A percentile compares a stretch with the other conserved stretches of the same genome.
These are phyloP conservation scores for Cornus suecica DNA, from an alignment of 148 eudicot genomes.

Conservation along the genomic window DNA sequence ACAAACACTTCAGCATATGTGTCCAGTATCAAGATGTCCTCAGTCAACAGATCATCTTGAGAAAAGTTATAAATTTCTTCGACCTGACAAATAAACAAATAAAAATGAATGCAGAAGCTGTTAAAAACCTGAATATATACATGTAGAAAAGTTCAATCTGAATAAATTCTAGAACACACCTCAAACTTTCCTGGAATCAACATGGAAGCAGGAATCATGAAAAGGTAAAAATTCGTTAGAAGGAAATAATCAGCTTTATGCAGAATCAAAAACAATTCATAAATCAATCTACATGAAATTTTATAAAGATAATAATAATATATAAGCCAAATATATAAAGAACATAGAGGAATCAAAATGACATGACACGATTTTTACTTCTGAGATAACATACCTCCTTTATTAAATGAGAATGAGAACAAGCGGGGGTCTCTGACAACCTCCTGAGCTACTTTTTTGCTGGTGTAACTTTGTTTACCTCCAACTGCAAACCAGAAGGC, in stretches of 20 bases:
- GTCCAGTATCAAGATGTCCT: constrained; percentile 90
- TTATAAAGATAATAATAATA: background rate
- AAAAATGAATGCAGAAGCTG: background rate
- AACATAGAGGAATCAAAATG: background rate
- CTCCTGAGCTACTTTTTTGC: constrained; percentile 71
- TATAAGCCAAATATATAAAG: background rate
- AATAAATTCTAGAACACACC: constrained; percentile 43
- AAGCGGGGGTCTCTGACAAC: constrained; percentile 86
- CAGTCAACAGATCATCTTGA: constrained; percentile 96
- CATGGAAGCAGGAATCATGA: constrained; percentile 25
- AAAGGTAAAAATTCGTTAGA: constrained; percentile 27
- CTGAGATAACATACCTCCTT: constrained; percentile 44
- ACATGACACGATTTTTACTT: background rate
- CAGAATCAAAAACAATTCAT: background rate
- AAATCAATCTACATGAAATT: background rate
- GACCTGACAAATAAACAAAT: constrained; percentile 40
- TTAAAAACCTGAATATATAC: background rate
- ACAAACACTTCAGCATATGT: constrained; percentile 90
- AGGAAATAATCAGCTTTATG: background rate
- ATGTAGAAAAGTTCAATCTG: background rate
- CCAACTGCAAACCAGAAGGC: constrained; percentile 93
- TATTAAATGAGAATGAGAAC: constrained; percentile 60
- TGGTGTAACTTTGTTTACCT: constrained; percentile 80
- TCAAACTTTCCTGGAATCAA: constrained; percentile 77
- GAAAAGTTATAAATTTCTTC: constrained; percentile 92